These are phyloP conservation scores for Pythium phragmiticola DNA, from an alignment of 352 stramenopile species.

Conservation along the genomic window DNA sequence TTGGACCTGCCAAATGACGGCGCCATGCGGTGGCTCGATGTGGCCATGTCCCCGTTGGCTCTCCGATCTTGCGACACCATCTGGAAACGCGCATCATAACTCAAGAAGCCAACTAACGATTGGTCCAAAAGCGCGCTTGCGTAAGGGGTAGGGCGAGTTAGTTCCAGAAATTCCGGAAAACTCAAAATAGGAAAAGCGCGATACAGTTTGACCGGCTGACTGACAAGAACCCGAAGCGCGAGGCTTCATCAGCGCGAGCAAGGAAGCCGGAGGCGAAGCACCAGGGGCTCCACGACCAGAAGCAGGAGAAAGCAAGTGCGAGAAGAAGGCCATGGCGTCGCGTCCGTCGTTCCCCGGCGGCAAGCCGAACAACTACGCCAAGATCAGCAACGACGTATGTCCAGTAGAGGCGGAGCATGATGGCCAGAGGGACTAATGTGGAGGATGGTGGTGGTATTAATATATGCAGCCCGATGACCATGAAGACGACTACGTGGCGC, in stretches of 20 bases:
- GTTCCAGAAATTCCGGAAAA: slow-evolving; percentile 6
- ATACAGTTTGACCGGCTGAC: slow-evolving; percentile 29
- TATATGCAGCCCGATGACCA: slow-evolving; percentile 35
- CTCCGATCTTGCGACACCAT: slow-evolving; percentile 10
- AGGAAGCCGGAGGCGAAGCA: neutral
- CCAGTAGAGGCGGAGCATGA: too few species aligned
- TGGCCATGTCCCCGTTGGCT: neutral
- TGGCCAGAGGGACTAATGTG: neutral
- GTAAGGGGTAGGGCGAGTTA: slow-evolving; percentile 8
- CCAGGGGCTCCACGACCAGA: neutral
- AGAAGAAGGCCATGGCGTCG: slow-evolving; percentile 36
- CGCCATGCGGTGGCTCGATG: neutral
- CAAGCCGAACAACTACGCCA: slow-evolving; percentile 67
- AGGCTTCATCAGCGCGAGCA: neutral
- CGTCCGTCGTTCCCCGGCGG: slow-evolving; percentile 54
- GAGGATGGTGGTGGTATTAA: neutral
- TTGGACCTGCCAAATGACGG: neutral
- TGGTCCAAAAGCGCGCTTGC: neutral
- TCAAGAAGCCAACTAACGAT: neutral
- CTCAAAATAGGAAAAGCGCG: neutral
- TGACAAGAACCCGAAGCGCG: slow-evolving; percentile 21
- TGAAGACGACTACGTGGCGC: slow-evolving; percentile 57
- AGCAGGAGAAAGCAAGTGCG: neutral
- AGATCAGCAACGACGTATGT: slow-evolving; percentile 65
- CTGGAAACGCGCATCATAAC: neutral